Conservation (phyloP, 2,329 filamentous ascomycete species). For the Thielaviopsis musarum region DNA sequence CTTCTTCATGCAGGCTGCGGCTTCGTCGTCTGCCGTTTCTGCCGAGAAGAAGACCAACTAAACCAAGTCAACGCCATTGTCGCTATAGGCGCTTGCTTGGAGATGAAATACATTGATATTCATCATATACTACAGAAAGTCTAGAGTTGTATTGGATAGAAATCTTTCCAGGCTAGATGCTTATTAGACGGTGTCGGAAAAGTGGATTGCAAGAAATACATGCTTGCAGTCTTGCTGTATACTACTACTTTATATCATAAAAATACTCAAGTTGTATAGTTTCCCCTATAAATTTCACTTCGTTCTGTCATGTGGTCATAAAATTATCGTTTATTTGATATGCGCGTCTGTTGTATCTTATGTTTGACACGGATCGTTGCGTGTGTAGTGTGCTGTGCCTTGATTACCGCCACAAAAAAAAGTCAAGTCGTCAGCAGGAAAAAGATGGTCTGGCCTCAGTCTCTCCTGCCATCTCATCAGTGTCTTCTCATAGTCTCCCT, state of each 20-base stretch:
- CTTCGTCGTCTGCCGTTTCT: conserved; percentile 18
- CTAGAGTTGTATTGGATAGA: neutral
- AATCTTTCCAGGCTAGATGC: neutral
- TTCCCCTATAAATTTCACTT: neutral
- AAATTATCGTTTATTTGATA: conserved; percentile 11
- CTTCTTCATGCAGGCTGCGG: conserved; percentile 39
- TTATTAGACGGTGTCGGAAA: neutral
- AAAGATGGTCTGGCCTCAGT: neutral
- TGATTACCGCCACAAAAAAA: neutral
- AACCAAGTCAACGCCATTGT: neutral
- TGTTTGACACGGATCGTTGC: neutral
- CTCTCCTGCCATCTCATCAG: neutral
- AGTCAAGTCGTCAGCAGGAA: neutral
- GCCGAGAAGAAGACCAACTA: conserved; percentile 33
- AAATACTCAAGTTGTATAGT: neutral
- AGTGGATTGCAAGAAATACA: neutral
- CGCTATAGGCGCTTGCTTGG: neutral
- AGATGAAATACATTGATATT: neutral
- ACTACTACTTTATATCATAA: neutral
- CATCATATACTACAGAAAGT: neutral
- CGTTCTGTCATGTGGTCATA: conserved; percentile 3
- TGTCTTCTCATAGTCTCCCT: conserved; percentile 5
- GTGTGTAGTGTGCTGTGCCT: neutral
- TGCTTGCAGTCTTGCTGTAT: neutral
- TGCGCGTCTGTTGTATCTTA: conserved; percentile 1